phyloP scores from a whole-genome alignment of 805 yeast genomes.

The Candida orba region DNA sequence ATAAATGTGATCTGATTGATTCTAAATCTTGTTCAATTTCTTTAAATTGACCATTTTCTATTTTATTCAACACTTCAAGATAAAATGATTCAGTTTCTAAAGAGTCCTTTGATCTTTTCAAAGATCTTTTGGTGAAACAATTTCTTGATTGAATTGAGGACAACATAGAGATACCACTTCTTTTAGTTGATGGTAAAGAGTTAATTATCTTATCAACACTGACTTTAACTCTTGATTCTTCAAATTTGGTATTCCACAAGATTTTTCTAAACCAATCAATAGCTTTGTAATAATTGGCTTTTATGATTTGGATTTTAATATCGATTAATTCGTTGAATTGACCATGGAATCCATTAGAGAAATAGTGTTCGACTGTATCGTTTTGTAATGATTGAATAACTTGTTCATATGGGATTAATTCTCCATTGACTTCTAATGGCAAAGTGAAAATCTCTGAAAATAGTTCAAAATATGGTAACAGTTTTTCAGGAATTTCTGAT shows the following conservation, averaged over 20 bases:
- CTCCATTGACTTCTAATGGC: constrained; percentile 62
- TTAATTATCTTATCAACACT: constrained; percentile 36
- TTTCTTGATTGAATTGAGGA: constrained; percentile 50
- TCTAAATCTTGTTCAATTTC: constrained; percentile 45
- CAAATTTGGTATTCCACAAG: constrained; percentile 61
- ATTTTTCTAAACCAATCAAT: constrained; percentile 71
- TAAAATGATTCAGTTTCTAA: constrained; percentile 55
- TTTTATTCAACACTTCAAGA: constrained; percentile 37
- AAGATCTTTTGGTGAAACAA: constrained; percentile 50
- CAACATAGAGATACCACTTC: constrained; percentile 49
- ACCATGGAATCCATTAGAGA: constrained; percentile 51
- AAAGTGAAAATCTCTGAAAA: constrained; percentile 62
- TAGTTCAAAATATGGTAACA: constrained; percentile 60
- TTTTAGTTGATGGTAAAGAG: constrained; percentile 33
- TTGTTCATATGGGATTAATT: constrained; percentile 55
- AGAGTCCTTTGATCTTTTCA: constrained; percentile 59
- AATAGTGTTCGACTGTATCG: constrained; percentile 57
- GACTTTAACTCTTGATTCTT: constrained; percentile 61
- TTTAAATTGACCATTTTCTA: constrained; percentile 48
- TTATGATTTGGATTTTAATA: constrained; percentile 54
- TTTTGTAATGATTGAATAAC: constrained; percentile 68
- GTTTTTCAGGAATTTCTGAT: constrained; percentile 38
- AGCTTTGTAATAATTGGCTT: constrained; percentile 55
- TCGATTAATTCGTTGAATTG: constrained; percentile 61
- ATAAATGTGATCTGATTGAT: constrained; percentile 41